Percentiles rank a stretch among this genome's conserved stretches.
Evolutionary conservation across 331 rosid species (phyloP).

Genomic region (Pyracantha coccinea): DNA sequence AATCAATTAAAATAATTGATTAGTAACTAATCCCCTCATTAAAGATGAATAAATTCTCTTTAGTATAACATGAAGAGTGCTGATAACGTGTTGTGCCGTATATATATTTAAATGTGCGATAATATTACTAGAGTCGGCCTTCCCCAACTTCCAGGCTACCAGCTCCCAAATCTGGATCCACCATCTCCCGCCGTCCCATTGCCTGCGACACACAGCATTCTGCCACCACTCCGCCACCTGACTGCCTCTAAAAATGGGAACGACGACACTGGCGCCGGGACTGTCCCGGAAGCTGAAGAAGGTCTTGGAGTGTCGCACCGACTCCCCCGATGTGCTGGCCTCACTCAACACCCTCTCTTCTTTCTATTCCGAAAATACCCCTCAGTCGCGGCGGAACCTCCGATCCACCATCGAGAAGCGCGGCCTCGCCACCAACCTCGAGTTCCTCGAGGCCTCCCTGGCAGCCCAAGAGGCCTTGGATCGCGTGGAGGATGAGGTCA

Average conservation of each 20-base stretch:
- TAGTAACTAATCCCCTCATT: too few species aligned
- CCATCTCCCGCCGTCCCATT: not conserved
- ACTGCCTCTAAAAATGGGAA: slow-evolving; percentile 29
- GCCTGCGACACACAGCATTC: not conserved
- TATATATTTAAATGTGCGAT: too few species aligned
- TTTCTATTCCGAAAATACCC: slow-evolving; percentile 73
- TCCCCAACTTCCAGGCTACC: not conserved
- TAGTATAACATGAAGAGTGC: too few species aligned
- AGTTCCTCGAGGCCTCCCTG: slow-evolving; percentile 66
- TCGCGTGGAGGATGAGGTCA: slow-evolving; percentile 83
- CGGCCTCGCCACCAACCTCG: slow-evolving; percentile 69
- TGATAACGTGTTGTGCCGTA: too few species aligned
- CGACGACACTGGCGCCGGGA: slow-evolving; percentile 62
- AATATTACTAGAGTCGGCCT: not conserved
- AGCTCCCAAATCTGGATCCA: not conserved
- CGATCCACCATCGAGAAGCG: slow-evolving; percentile 88
- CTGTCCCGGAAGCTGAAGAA: slow-evolving; percentile 96
- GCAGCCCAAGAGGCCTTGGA: slow-evolving; percentile 69
- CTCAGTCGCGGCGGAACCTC: slow-evolving; percentile 91
- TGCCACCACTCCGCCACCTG: too few species aligned
- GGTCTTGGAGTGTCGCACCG: slow-evolving; percentile 79
- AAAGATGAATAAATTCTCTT: too few species aligned
- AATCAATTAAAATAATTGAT: too few species aligned
- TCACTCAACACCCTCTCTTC: slow-evolving; percentile 82
- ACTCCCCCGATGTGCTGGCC: slow-evolving; percentile 73